Evolutionary conservation across 2,329 filamentous ascomycete genomes (phyloP).

Genomic region (Epichloe gansuensis): DNA sequence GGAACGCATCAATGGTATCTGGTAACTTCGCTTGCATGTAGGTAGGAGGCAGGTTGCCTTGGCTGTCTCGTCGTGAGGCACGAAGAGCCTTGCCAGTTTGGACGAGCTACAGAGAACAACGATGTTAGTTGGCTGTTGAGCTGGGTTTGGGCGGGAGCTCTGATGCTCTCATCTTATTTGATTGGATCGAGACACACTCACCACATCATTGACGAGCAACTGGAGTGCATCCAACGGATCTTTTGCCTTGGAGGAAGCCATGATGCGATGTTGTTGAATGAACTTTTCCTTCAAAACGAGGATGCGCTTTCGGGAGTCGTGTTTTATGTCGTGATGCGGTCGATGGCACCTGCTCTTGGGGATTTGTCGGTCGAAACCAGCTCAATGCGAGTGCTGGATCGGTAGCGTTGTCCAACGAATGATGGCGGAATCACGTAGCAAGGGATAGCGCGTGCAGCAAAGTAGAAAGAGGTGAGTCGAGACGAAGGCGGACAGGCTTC

Average conservation of each 20-base stretch:
- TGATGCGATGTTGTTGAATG: constrained; percentile 8
- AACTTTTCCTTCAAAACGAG: not conserved
- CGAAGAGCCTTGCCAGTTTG: constrained; percentile 47
- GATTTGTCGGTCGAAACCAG: not conserved
- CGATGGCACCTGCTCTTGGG: not conserved
- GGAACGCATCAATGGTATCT: constrained; percentile 36
- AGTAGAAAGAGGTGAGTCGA: not conserved
- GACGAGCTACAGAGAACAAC: constrained; percentile 33
- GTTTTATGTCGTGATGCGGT: not conserved
- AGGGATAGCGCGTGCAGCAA: not conserved
- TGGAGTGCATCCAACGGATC: constrained; percentile 37
- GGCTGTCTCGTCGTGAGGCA: constrained; percentile 33
- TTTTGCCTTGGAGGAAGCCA: constrained; percentile 16
- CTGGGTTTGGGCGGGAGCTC: not conserved
- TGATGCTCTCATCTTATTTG: not conserved
- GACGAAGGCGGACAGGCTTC: not conserved
- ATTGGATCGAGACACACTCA: constrained; percentile 21
- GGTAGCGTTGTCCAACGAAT: no score
- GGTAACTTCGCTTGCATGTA: constrained; percentile 30
- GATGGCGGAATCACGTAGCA: not conserved
- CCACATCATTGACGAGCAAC: constrained; percentile 41
- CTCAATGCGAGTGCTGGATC: not conserved
- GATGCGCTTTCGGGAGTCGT: constrained; percentile 1
- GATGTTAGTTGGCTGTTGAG: not conserved
- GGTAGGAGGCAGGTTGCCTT: constrained; percentile 23